Conservation (phyloP, 2,329 filamentous ascomycete species). For the Elsinoe perseae region DNA sequence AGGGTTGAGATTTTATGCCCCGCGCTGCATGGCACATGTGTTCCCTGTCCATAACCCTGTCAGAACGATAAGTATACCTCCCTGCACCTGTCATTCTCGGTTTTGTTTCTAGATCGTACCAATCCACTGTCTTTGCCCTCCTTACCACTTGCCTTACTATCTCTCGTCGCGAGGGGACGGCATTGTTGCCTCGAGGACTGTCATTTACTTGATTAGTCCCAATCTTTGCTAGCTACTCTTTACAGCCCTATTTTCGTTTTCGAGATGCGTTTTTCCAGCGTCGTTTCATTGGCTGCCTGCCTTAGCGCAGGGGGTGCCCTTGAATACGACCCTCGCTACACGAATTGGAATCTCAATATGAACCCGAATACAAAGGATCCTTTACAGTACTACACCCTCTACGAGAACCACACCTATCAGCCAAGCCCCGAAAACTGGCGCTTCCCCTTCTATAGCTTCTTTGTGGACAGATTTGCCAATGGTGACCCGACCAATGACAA, state of each 20-base stretch:
- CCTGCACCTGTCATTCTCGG: neutral
- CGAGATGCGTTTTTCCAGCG: neutral
- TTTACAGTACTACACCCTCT: slow-evolving; percentile 51
- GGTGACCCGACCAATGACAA: slow-evolving; percentile 59
- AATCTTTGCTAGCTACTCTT: neutral
- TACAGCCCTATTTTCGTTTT: neutral
- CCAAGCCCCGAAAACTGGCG: slow-evolving; percentile 56
- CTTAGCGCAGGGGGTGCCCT: slow-evolving; percentile 15
- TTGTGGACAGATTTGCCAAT: slow-evolving; percentile 57
- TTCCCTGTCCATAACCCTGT: neutral
- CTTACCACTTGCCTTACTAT: neutral
- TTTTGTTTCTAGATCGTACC: neutral
- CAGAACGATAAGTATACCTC: neutral
- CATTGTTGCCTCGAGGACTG: neutral
- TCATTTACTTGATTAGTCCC: slow-evolving; percentile 10
- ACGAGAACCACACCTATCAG: slow-evolving; percentile 46
- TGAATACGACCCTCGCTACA: slow-evolving; percentile 43
- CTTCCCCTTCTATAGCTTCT: slow-evolving; percentile 58
- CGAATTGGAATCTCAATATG: slow-evolving; percentile 53
- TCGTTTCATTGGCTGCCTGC: neutral
- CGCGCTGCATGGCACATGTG: neutral
- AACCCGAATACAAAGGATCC: slow-evolving; percentile 50
- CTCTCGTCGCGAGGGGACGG: neutral
- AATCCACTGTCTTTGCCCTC: no score
- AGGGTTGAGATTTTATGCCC: neutral